Evolutionary conservation across 2,329 filamentous ascomycete genomes (phyloP).

Genomic region (Pestalotiopsis sp.): DNA sequence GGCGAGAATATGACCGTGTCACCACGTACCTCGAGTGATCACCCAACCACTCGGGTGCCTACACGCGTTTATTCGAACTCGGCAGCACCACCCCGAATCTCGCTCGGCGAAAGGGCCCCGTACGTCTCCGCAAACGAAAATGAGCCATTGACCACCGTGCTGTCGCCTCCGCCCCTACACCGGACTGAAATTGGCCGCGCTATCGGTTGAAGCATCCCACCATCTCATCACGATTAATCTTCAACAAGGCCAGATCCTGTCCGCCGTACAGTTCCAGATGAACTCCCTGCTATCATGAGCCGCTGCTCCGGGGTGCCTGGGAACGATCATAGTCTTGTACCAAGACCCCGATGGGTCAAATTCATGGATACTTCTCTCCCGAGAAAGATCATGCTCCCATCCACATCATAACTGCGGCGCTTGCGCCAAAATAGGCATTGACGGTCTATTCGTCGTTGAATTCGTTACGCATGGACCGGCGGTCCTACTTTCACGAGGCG

Average conservation of each 20-base stretch:
- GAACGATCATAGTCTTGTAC: neutral
- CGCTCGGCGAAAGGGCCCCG: conserved; percentile 39
- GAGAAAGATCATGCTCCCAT: neutral
- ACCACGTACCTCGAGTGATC: conserved; percentile 36
- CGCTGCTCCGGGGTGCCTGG: neutral
- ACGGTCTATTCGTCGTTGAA: neutral
- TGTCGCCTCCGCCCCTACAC: conserved; percentile 50
- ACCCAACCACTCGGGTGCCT: conserved; percentile 26
- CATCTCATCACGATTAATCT: neutral
- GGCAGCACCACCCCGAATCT: conserved; percentile 42
- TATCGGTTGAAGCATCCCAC: conserved; percentile 43
- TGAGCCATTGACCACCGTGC: conserved; percentile 40
- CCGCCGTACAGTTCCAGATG: neutral
- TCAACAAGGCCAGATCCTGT: neutral
- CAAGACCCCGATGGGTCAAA: neutral
- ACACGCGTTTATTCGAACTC: conserved; percentile 44
- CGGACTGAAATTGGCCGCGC: conserved; percentile 51
- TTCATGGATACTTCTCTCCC: neutral
- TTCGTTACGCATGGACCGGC: neutral
- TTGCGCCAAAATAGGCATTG: neutral
- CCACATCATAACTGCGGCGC: neutral
- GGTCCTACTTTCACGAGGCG: neutral
- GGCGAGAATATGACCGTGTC: conserved; percentile 34
- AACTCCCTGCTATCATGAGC: neutral
- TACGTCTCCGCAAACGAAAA: conserved; percentile 9